A percentile compares a stretch with the other conserved stretches of the same genome.
Conservation (phyloP, 148 eudicot genomes). For the Amaranthus palmeri region DNA sequence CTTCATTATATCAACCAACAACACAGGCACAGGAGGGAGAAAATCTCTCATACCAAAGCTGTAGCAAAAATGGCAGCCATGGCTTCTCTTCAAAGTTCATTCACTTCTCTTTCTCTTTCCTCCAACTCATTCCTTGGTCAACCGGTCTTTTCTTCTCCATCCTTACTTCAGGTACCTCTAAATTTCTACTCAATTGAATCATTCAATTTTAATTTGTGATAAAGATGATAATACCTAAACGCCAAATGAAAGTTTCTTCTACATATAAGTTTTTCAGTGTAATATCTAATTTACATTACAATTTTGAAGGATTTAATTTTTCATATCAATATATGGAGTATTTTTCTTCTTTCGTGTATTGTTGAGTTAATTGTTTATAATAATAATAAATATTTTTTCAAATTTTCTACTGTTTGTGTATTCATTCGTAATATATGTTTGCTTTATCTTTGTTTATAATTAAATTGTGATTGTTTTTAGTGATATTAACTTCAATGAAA, state of each 20-base stretch:
- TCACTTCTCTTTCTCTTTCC: slow-evolving; percentile 66
- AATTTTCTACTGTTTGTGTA: no score
- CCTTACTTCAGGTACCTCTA: slow-evolving; percentile 29
- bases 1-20: no score
- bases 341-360: slow-evolving; percentile 1
- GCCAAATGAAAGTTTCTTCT: neutral
- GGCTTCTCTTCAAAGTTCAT: slow-evolving; percentile 78
- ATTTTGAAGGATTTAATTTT: neutral
- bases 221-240: no score
- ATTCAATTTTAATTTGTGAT: neutral
- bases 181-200: neutral
- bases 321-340: neutral
- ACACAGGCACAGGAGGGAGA: neutral
- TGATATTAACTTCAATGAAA: no score
- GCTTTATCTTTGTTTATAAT: no score
- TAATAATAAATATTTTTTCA: no score
- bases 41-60: neutral
- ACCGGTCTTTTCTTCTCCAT: slow-evolving; percentile 48
- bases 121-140: slow-evolving; percentile 69
- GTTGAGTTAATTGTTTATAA: neutral
- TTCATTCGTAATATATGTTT: no score
- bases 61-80: slow-evolving; percentile 50
- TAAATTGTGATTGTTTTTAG: no score
- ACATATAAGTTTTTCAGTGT: neutral
- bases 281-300: neutral